A percentile compares a stretch with the other conserved stretches of the same genome.
Conservation (phyloP, 164 flowering plant genomes). For the Vitis rotundifolia region DNA sequence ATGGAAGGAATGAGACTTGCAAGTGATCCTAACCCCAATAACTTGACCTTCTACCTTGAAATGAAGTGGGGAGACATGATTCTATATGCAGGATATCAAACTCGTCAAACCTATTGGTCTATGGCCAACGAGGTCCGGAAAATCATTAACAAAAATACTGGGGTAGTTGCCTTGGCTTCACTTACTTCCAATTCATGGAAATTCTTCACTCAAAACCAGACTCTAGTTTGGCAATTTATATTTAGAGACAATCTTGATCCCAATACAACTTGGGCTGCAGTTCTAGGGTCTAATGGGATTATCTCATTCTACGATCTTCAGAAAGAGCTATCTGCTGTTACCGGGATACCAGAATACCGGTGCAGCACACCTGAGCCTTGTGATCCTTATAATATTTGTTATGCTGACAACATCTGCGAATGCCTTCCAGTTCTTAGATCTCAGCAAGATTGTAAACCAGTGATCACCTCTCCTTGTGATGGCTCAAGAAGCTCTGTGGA, state of each 20-base stretch:
- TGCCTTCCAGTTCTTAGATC: constrained; percentile 2
- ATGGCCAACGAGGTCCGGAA: not conserved
- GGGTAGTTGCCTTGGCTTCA: not conserved
- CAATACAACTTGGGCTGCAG: constrained; percentile 5
- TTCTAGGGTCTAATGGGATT: constrained; percentile 1
- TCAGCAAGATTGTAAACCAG: not conserved
- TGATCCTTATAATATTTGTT: constrained; percentile 7
- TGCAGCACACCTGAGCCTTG: constrained; percentile 11
- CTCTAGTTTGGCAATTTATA: constrained; percentile 1
- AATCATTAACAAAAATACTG: not conserved
- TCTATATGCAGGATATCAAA: not conserved
- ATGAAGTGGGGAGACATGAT: constrained; percentile 2
- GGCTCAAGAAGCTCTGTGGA: not conserved
- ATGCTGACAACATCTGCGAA: not conserved
- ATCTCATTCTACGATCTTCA: constrained; percentile 1
- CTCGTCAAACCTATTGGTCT: constrained; percentile 11
- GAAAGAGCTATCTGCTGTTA: not conserved
- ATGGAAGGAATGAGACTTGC: constrained; percentile 7
- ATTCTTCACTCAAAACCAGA: not conserved
- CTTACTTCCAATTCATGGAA: constrained; percentile 1
- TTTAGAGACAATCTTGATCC: not conserved
- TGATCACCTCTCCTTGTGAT: not conserved
- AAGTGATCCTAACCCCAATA: not conserved
- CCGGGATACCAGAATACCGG: not conserved
- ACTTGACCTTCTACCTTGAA: constrained; percentile 7